Base-by-base conservation (phyloP, 148 eudicot genomes). In the Rhododendron mucronatum region DNA sequence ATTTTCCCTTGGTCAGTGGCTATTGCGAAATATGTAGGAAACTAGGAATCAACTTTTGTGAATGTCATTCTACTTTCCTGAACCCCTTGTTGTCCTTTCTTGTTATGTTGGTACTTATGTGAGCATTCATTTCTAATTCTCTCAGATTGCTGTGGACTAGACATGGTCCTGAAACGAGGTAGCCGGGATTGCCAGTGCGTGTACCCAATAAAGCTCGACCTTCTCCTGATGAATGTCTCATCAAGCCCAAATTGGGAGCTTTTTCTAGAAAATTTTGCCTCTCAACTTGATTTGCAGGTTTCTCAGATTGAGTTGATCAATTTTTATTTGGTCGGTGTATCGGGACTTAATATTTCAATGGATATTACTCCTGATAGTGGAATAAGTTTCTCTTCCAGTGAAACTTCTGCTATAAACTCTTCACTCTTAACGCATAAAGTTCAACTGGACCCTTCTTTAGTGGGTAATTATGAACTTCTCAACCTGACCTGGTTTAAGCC, bases 301-400 rank as follows among this genome's bases (percentile, higher is more conserved):
- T 88, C 98, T 79, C 99, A 97, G 85, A 94, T 97, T 82, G 94
- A 93, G 84, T 89, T 95, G 92, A 93, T 94, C 75, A 91, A 97
- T 91, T 97, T 97, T 84, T 95, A 97, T 83, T 86, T 90, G 89
- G 87, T 93, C n/a, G 89, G 90, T 51, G 80, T 88, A 23, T 88
- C 94, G 48, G 94, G 95, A 85, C 93, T 93, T 85, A 97, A 97
- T 89, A 97, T 97, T 86, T 97, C 99, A n/a, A 90, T 97, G 93
- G 98, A 95, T 86, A 84, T 97, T 80, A 95, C 94, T 88, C 99
- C 99, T 35, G 93, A 90, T 87, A 91, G 88, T 28, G 98, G 96
- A 80, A 87, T 91, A 82, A 91, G 96, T 91, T 97, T 97, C 88
- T 91, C 98, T 78, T 84, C 90, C 71, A 85, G 78, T 84, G 92